These are phyloP conservation scores for Puccinia triticina DNA, from an alignment of 1,284 basidiomycete species.

Conservation along the genomic window DNA sequence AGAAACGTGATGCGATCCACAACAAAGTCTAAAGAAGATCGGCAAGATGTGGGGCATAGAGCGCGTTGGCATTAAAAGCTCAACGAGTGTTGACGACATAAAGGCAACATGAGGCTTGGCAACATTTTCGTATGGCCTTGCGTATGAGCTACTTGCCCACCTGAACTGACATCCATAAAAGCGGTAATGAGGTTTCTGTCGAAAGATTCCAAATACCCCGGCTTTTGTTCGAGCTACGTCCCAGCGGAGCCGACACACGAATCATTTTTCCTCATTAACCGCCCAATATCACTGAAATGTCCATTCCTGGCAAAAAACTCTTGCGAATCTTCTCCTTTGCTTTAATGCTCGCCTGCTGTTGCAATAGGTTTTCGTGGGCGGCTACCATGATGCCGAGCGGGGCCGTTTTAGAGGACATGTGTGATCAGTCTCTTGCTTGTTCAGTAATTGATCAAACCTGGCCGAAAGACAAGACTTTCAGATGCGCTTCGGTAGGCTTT, in stretches of 20 bases:
- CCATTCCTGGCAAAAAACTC: background rate
- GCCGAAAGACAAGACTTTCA: constrained; percentile 12
- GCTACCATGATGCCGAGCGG: background rate
- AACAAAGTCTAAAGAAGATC: background rate
- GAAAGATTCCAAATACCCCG: background rate
- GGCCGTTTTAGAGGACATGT: constrained; percentile 13
- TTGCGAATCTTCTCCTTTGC: background rate
- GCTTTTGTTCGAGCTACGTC: background rate
- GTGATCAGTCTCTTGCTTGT: background rate
- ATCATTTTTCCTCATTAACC: background rate
- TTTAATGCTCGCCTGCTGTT: background rate
- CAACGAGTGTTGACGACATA: background rate
- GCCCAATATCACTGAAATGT: background rate
- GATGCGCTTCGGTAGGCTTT: constrained; percentile 1
- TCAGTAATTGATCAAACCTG: constrained; percentile 7
- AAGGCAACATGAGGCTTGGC: background rate
- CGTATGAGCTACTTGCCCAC: background rate
- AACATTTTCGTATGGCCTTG: background rate
- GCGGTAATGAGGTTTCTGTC: background rate
- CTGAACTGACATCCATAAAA: background rate
- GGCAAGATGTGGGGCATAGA: background rate
- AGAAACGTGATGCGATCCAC: background rate
- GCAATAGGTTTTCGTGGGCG: background rate
- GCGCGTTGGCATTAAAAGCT: constrained; percentile 1
- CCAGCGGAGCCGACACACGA: background rate